Base-by-base conservation (phyloP, 371 early-diverging fungal species). In the Mortierella sp. region DNA sequence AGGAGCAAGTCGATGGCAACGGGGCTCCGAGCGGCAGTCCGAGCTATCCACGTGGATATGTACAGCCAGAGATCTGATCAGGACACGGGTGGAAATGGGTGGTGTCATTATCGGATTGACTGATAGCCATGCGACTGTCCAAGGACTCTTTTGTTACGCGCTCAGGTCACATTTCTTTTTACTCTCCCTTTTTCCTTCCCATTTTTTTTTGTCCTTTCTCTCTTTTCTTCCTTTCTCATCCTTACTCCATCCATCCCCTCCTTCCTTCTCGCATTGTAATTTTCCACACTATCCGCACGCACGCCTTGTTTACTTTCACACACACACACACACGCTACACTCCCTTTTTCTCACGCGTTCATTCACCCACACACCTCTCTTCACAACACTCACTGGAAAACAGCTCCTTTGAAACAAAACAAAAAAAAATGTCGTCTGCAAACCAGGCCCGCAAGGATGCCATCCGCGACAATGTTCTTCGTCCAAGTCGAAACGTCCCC, bases 401-500 rank as follows among this genome's bases (percentile, higher is more conserved):
- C 26, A 60, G 14, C 70, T 58, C 26, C 71, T 72, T 38, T 38
- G 42, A 38, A 38, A n/a, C n/a, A n/a, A n/a, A 38, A 38, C 42
- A 52, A 58, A 80, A 44, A 76, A 34, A 57, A 58, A 42, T 14
- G 57, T 74, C 31, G 75, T 55, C 80, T 16, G 80, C 90, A 60
- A 87, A 90, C 60, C 88, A 90, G 82, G 88, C 90, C 72, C 90
- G 91, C 73, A 81, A 89, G 34, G 82, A 79, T 42, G 89, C 84
- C 70, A 84, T 91, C 58, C 83, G 91, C 5, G 88, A 90, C 52
- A 90, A 90, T 24, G 89, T 91, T 58, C 82, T 85, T n/a, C 86
- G 89, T 55, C 84, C 89, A 73, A 88, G 88, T 63, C 94, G 95
- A 77, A 83, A 84, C 76, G 92, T 95, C 80, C 90, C 90, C 60